phyloP scores from a whole-genome alignment of 345 rosid genomes.

The Euclidium syriacum region DNA sequence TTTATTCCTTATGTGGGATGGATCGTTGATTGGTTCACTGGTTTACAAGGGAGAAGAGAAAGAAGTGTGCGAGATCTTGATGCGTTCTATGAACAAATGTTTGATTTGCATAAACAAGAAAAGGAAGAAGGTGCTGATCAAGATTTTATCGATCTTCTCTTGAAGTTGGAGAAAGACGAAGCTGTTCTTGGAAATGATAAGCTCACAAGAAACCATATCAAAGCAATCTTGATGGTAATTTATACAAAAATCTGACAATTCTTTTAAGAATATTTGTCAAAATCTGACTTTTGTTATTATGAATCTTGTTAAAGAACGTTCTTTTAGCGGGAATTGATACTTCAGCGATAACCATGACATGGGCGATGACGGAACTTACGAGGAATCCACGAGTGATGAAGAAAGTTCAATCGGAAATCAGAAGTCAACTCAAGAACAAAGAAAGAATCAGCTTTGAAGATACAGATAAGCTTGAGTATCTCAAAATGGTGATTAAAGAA shows the following conservation, averaged over 20 bases:
- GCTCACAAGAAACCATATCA: slow-evolving; percentile 28
- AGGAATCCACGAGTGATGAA: slow-evolving; percentile 39
- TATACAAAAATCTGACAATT: background rate
- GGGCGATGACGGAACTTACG: slow-evolving; percentile 48
- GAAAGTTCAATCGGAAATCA: slow-evolving; percentile 40
- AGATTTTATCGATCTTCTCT: slow-evolving; percentile 31
- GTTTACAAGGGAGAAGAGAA: slow-evolving; percentile 28
- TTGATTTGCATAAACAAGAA: slow-evolving; percentile 38
- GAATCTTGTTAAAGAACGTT: slow-evolving; percentile 27
- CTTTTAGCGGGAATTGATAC: slow-evolving; percentile 24
- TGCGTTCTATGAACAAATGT: slow-evolving; percentile 33
- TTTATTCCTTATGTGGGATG: slow-evolving; percentile 39
- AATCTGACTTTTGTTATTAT: background rate
- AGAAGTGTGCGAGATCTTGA: slow-evolving; percentile 37
- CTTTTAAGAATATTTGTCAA: no score
- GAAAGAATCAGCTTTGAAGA: slow-evolving; percentile 31
- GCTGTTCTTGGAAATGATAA: slow-evolving; percentile 19
- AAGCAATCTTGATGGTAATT: slow-evolving; percentile 30
- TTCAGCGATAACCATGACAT: slow-evolving; percentile 24
- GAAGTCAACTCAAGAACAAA: slow-evolving; percentile 23
- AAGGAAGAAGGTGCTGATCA: slow-evolving; percentile 15
- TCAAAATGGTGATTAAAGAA: slow-evolving; percentile 46
- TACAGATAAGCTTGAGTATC: slow-evolving; percentile 31
- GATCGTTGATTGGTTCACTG: slow-evolving; percentile 39
- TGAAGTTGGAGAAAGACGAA: slow-evolving; percentile 25